Evolutionary conservation across 2,329 filamentous ascomycete species (phyloP).

Genomic region (Pyrenophora graminea): DNA sequence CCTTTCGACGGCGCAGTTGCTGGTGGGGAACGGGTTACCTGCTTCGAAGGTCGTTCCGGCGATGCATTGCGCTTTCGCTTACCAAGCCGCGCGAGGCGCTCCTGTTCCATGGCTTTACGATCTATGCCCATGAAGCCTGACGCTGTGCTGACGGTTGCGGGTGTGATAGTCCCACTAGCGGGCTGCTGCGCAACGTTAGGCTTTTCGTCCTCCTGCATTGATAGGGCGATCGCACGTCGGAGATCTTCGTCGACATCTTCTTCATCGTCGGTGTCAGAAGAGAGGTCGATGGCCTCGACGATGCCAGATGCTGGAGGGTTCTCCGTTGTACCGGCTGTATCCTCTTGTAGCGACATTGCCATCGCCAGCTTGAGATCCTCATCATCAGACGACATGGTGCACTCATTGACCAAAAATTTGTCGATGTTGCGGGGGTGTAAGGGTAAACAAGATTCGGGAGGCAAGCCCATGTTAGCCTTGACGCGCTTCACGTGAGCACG

Average conservation of each 20-base stretch:
- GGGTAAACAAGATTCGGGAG: neutral
- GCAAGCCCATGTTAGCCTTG: neutral
- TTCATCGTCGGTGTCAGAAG: conserved; percentile 22
- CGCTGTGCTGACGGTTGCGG: neutral
- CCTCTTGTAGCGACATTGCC: conserved; percentile 35
- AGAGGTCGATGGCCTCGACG: conserved; percentile 22
- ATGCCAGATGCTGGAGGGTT: neutral
- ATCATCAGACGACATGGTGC: conserved; percentile 35
- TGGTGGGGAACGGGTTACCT: conserved; percentile 1
- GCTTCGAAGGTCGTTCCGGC: conserved; percentile 39
- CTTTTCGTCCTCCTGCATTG: conserved; percentile 19
- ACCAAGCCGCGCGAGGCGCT: conserved; percentile 71
- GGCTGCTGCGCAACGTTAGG: neutral
- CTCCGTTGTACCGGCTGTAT: conserved; percentile 6
- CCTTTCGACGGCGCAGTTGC: neutral
- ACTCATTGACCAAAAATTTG: neutral
- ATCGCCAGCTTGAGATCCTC: conserved; percentile 36
- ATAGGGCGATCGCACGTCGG: conserved; percentile 36
- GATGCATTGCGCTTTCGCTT: conserved; percentile 63
- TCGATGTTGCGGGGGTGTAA: conserved; percentile 2
- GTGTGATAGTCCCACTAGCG: neutral
- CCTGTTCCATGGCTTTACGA: conserved; percentile 82
- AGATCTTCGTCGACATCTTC: conserved; percentile 26
- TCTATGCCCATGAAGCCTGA: conserved; percentile 61
- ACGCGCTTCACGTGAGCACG: conserved; percentile 30